These are phyloP conservation scores for Calocybe gambosa DNA, from an alignment of 1,284 basidiomycete species.

Conservation along the genomic window DNA sequence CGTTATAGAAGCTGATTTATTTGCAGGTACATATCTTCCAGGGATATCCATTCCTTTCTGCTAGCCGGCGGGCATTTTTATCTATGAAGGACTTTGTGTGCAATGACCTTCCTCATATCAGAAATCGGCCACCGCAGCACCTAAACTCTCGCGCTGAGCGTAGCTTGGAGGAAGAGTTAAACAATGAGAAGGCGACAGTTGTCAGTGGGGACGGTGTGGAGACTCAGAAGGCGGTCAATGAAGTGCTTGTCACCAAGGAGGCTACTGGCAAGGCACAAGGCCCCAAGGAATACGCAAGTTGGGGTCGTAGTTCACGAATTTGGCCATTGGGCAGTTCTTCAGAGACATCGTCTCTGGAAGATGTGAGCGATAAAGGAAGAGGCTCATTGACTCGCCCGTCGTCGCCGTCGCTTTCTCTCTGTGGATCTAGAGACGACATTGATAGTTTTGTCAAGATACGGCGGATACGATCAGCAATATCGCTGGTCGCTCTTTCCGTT, in stretches of 20 bases:
- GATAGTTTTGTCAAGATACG: slow-evolving; percentile 22
- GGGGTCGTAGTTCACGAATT: slow-evolving; percentile 32
- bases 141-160: slow-evolving; percentile 52
- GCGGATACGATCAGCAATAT: slow-evolving; percentile 38
- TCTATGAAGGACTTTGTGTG: slow-evolving; percentile 75
- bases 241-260: slow-evolving; percentile 20
- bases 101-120: slow-evolving; percentile 45
- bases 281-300: slow-evolving; percentile 38
- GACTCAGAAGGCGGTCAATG: slow-evolving; percentile 32
- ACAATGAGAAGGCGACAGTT: slow-evolving; percentile 53
- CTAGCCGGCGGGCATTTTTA: slow-evolving; percentile 67
- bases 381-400: slow-evolving; percentile 15
- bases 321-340: slow-evolving; percentile 22
- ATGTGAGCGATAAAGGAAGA: slow-evolving; percentile 24
- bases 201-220: slow-evolving; percentile 64
- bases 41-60: slow-evolving; percentile 77
- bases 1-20: slow-evolving; percentile 7
- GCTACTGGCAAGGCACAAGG: slow-evolving; percentile 19
- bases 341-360: slow-evolving; percentile 8
- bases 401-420: slow-evolving; percentile 7
- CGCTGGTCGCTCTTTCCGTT: slow-evolving; percentile 23
- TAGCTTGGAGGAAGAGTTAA: slow-evolving; percentile 58
- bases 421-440: slow-evolving; percentile 1
- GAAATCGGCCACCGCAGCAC: slow-evolving; percentile 40
- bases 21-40: slow-evolving; percentile 86